Conservation (phyloP, 2,329 filamentous ascomycete species). For the Neodidymelliopsis sp. region DNA sequence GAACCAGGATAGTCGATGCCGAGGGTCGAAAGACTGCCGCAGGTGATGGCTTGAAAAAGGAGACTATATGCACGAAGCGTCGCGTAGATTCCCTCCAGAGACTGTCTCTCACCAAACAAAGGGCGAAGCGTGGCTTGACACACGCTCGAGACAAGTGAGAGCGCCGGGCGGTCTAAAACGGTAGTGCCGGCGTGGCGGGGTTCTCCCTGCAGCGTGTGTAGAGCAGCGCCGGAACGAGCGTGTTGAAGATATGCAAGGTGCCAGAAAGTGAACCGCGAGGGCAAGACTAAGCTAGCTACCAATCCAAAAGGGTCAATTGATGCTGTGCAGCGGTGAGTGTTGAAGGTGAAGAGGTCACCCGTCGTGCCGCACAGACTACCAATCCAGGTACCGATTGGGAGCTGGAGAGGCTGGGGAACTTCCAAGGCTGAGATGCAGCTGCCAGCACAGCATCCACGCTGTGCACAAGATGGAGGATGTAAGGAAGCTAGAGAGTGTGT, state of each 20-base stretch:
- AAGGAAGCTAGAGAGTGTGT: neutral
- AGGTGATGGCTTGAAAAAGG: neutral
- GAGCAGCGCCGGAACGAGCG: constrained; percentile 9
- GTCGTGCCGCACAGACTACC: constrained; percentile 1
- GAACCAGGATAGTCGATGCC: constrained; percentile 4
- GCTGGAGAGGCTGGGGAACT: constrained; percentile 16
- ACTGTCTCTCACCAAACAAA: constrained; percentile 19
- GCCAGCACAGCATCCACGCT: constrained; percentile 8
- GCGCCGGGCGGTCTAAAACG: constrained; percentile 32
- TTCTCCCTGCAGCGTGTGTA: constrained; percentile 20
- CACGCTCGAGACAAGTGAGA: constrained; percentile 28
- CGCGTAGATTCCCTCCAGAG: constrained; percentile 9
- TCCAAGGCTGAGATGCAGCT: constrained; percentile 14
- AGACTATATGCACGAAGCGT: constrained; percentile 12
- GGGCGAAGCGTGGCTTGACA: constrained; percentile 19
- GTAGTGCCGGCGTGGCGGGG: constrained; percentile 40
- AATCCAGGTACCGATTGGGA: constrained; percentile 12
- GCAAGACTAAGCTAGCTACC: constrained; percentile 1
- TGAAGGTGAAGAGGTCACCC: neutral
- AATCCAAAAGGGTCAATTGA: constrained; percentile 1
- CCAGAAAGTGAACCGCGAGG: constrained; percentile 2
- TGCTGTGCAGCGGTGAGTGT: constrained; percentile 5
- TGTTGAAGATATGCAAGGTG: neutral
- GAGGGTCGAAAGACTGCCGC: neutral
- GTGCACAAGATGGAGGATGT: neutral